Evolutionary conservation across 495 filamentous ascomycete species (phyloP).

Genomic region (Penicillium nucicola): DNA sequence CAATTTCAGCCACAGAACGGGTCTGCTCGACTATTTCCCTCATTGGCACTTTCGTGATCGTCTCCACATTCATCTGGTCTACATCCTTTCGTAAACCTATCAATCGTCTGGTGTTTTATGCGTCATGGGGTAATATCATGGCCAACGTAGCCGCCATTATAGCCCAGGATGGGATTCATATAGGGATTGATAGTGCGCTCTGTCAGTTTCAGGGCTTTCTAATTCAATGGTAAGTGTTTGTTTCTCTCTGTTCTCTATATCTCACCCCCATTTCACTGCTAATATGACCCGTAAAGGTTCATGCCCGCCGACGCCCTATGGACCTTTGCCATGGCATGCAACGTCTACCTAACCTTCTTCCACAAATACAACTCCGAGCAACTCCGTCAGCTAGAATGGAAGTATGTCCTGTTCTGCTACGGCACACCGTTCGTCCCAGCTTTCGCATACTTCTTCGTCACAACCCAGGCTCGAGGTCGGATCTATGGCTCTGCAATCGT

Average conservation of each 20-base stretch:
- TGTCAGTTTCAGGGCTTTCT: conserved; percentile 79
- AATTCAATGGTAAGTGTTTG: conserved; percentile 60
- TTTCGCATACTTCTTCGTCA: conserved; percentile 64
- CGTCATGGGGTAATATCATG: conserved; percentile 79
- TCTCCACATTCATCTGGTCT: conserved; percentile 61
- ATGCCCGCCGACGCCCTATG: conserved; percentile 73
- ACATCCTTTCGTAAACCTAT: conserved; percentile 68
- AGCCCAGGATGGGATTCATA: conserved; percentile 51
- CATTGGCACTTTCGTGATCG: conserved; percentile 68
- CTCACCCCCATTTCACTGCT: neutral
- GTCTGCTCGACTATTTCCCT: conserved; percentile 69
- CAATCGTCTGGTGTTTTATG: conserved; percentile 82
- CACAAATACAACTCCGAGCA: conserved; percentile 64
- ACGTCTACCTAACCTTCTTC: conserved; percentile 86
- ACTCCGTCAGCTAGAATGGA: conserved; percentile 67
- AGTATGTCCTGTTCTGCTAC: conserved; percentile 71
- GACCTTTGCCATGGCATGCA: conserved; percentile 83
- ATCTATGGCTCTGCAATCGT: conserved; percentile 76
- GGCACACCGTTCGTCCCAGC: conserved; percentile 72
- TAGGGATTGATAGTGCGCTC: conserved; percentile 44
- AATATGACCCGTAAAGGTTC: conserved; percentile 52
- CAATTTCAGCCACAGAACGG: conserved; percentile 63
- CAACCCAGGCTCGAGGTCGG: conserved; percentile 40
- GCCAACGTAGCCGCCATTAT: conserved; percentile 79
- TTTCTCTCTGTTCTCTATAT: neutral